Evolutionary conservation across 352 stramenopile species (phyloP).

Genomic region (Phytophthora syringae): DNA sequence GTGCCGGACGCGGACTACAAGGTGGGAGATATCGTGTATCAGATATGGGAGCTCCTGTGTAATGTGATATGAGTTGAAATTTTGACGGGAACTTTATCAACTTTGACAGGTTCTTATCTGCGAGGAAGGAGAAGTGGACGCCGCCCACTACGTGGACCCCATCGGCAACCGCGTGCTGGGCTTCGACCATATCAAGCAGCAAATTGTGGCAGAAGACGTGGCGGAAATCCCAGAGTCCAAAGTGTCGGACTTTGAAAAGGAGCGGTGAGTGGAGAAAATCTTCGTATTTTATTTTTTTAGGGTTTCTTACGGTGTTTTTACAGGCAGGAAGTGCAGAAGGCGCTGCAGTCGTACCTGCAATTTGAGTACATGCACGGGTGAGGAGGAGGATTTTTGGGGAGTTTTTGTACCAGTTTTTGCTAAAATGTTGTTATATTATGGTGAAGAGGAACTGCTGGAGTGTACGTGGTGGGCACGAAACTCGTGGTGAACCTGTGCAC

Average conservation of each 20-base stretch:
- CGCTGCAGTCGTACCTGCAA: conserved; percentile 80
- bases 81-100: background rate
- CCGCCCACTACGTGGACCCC: conserved; percentile 85
- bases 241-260: conserved; percentile 67
- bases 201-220: conserved; percentile 62
- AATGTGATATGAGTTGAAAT: background rate
- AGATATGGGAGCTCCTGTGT: too few relatives aligned
- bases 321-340: conserved; percentile 58
- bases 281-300: background rate
- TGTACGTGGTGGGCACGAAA: conserved; percentile 71
- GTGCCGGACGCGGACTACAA: conserved; percentile 83
- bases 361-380: conserved; percentile 86
- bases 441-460: conserved; percentile 72
- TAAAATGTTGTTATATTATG: background rate
- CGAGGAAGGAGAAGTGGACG: conserved; percentile 80
- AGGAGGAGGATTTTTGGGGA: background rate
- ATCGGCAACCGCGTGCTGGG: conserved; percentile 75
- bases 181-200: conserved; percentile 89
- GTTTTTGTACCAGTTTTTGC: background rate
- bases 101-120: conserved; percentile 76
- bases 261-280: conserved; percentile 49
- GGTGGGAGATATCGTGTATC: conserved; percentile 25
- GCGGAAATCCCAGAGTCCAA: conserved; percentile 45
- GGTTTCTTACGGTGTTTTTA: conserved; percentile 5
- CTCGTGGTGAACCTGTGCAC: conserved; percentile 84